phyloP scores from a whole-genome alignment of 305 asterid species.

The Rubia peregrina region DNA sequence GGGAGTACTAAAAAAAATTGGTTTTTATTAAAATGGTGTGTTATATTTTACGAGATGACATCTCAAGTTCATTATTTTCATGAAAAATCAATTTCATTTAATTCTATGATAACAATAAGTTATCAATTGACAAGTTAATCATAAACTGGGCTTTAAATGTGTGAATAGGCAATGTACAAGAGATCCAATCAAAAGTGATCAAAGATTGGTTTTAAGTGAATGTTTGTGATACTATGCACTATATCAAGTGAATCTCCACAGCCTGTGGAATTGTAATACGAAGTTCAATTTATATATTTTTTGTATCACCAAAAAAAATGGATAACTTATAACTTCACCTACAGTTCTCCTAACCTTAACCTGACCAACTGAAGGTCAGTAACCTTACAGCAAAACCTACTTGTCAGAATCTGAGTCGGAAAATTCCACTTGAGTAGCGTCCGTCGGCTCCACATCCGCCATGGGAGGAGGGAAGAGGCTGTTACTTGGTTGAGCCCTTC shows the following conservation, averaged over 20 bases:
- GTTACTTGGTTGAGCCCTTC: conserved; percentile 37
- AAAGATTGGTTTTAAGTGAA: too few species aligned
- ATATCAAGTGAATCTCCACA: background rate
- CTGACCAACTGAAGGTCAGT: background rate
- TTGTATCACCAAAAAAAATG: background rate
- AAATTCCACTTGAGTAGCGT: conserved; percentile 50
- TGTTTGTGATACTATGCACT: too few species aligned
- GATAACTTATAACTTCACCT: background rate
- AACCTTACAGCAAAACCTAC: background rate
- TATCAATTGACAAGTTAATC: too few species aligned
- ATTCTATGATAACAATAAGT: too few species aligned
- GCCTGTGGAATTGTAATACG: background rate
- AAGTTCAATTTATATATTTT: background rate
- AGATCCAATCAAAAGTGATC: too few species aligned
- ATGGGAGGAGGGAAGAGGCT: conserved; percentile 68
- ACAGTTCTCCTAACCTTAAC: background rate
- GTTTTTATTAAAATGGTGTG: too few species aligned
- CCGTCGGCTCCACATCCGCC: conserved; percentile 55
- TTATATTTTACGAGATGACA: too few species aligned
- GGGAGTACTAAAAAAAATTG: too few species aligned
- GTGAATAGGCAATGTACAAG: too few species aligned
- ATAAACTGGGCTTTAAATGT: too few species aligned
- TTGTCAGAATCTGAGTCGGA: conserved; percentile 62
- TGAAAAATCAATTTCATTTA: too few species aligned
- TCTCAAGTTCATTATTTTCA: too few species aligned